Base-by-base conservation (phyloP, 2,329 filamentous ascomycete species). In the Shiraia sp. region DNA sequence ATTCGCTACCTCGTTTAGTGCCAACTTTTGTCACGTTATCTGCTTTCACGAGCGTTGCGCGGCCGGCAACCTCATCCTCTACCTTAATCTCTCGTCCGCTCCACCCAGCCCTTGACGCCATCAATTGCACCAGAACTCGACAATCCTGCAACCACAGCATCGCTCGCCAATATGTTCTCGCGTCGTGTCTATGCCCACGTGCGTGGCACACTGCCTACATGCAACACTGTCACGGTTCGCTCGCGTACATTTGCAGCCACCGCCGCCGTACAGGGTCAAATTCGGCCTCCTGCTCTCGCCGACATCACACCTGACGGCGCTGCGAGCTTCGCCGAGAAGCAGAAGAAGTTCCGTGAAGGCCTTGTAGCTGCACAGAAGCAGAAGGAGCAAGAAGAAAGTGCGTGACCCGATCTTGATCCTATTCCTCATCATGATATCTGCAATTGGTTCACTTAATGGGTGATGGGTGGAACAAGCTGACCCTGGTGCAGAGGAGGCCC, bases 311-410 rank as follows among this genome's bases (percentile, higher is more conserved):
- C 85, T 34, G 77, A 87, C 50, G 82, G 82, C 49, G 85, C 88
- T 53, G 78, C 84, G 38, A 77, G 79, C 42, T 99, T 97, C 79
- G 89, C 88, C 68, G 75, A 79, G 62, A 89, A 87, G 72, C 91
- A 96, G 75, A 86, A 86, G 72, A 79, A 85, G 63, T 97, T 96
- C 75, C 87, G 93, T 68, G 85, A 91, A 72, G 82, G 87, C 69
- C 76, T 95, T 61, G 80, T 84, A 60, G 81, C 86, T 72, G 84
- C 83, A 68, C 84, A 88, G 73, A 87, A 86, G 76, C 78, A 77
- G 71, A 87, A 88, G 74, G 82, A 86, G 72, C 77, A 83, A 77
- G 85, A 88, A 85, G 87, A 90, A 79, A 91, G 90, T 96, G 73
- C 81, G 83, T 86, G 69, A 65, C 66, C 29, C 4, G 12, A 76